Conservation (phyloP, 805 yeast species). For the Candida xiaguanensis region DNA sequence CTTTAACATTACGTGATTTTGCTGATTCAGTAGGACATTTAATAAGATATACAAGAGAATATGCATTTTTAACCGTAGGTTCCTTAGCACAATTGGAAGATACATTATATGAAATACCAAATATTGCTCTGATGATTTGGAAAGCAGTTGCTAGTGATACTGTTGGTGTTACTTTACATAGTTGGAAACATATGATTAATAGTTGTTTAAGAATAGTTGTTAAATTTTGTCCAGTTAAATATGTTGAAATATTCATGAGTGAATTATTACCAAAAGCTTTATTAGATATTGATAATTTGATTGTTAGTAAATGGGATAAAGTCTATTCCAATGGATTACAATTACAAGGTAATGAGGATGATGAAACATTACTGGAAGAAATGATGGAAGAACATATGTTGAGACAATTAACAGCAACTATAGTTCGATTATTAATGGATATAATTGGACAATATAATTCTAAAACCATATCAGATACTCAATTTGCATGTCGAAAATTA, state of each 20-base stretch:
- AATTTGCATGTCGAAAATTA: conserved; percentile 60
- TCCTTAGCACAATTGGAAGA: conserved; percentile 88
- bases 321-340: conserved; percentile 58
- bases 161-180: conserved; percentile 86
- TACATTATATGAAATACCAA: conserved; percentile 82
- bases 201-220: conserved; percentile 82
- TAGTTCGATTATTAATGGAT: conserved; percentile 82
- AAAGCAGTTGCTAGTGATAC: conserved; percentile 81
- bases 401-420: conserved; percentile 89
- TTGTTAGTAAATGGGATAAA: conserved; percentile 72
- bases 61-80: conserved; percentile 85
- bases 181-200: conserved; percentile 96
- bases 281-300: conserved; percentile 65
- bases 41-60: conserved; percentile 91
- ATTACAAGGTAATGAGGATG: conserved; percentile 59
- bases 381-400: conserved; percentile 97
- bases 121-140: conserved; percentile 73
- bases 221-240: conserved; percentile 78
- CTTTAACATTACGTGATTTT: conserved; percentile 90
- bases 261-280: conserved; percentile 77
- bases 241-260: conserved; percentile 64
- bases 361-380: conserved; percentile 88
- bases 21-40: conserved; percentile 98
- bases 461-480: conserved; percentile 51
- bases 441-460: conserved; percentile 75